Percentiles rank a stretch among this genome's conserved stretches.
Evolutionary conservation across 257 asterid species (phyloP).

Genomic region (Nicotiana knightiana): DNA sequence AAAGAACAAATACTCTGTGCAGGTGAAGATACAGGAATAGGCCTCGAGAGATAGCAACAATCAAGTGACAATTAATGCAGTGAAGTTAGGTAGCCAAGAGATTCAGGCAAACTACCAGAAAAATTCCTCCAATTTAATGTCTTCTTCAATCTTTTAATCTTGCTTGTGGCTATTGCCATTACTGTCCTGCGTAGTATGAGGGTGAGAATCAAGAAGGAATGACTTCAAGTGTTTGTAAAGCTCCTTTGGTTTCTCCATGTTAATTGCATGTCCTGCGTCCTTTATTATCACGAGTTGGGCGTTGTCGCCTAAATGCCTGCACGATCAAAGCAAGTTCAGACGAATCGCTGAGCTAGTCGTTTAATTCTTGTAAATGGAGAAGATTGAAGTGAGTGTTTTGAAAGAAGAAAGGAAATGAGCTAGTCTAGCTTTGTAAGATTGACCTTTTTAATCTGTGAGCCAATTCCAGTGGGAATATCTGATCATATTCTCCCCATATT

Average conservation of each 20-base stretch:
- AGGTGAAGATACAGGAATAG: background rate
- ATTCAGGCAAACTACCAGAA: background rate
- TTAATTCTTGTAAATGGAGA: background rate
- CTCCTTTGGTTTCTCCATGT: slow-evolving; percentile 66
- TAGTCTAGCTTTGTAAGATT: background rate
- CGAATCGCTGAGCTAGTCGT: background rate
- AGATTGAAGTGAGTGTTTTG: background rate
- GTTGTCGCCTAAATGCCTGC: slow-evolving; percentile 66
- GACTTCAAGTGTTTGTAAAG: slow-evolving; percentile 47
- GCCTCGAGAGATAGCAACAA: background rate
- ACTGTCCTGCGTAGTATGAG: slow-evolving; percentile 21
- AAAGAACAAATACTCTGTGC: slow-evolving; percentile 7
- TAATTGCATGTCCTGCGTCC: slow-evolving; percentile 80
- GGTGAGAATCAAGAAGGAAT: slow-evolving; percentile 37
- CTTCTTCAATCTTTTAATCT: slow-evolving; percentile 24
- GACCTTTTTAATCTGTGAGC: slow-evolving; percentile 67
- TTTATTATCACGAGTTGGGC: slow-evolving; percentile 54
- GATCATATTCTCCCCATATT: slow-evolving; percentile 80
- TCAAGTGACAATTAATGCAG: background rate
- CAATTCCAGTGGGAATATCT: slow-evolving; percentile 67
- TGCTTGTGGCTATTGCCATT: slow-evolving; percentile 30
- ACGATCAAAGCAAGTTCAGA: background rate
- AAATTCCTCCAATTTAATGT: background rate
- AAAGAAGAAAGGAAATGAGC: background rate
- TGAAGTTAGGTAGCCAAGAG: background rate